A percentile compares a stretch with the other conserved stretches of the same genome.
phyloP scores from a whole-genome alignment of 2,329 filamentous ascomycete species.

The Leptographium lundbergii region DNA sequence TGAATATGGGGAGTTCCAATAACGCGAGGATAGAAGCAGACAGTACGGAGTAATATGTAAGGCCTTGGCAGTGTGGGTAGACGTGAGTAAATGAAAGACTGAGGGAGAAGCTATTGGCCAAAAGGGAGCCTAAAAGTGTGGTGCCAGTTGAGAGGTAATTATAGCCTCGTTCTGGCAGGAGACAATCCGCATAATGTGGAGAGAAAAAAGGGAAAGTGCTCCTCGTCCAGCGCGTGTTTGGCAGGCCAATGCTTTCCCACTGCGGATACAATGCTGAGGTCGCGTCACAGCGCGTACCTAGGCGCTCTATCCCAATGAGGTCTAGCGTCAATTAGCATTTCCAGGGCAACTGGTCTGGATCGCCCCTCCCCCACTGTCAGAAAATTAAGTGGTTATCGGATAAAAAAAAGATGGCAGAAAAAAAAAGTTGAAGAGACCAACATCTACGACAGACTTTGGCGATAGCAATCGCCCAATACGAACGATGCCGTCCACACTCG shows the following conservation, averaged over 20 bases:
- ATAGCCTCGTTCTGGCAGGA: neutral
- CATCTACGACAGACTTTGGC: neutral
- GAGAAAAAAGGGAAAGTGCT: neutral
- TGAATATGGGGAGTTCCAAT: neutral
- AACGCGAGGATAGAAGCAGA: neutral
- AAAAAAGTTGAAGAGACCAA: neutral
- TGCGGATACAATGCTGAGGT: neutral
- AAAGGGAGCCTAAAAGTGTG: neutral
- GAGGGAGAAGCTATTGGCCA: neutral
- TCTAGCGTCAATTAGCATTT: conserved; percentile 10
- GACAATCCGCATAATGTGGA: neutral
- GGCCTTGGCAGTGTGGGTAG: neutral
- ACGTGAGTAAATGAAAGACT: neutral
- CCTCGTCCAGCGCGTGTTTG: neutral
- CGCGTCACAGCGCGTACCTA: conserved; percentile 10
- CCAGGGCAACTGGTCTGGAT: conserved; percentile 10
- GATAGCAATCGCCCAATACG: neutral
- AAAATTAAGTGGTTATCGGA: neutral
- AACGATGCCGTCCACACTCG: conserved; percentile 61
- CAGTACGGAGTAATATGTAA: neutral
- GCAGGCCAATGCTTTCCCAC: neutral
- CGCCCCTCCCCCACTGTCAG: conserved; percentile 7
- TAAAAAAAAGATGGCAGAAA: conserved; percentile 1
- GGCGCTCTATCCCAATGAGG: neutral
- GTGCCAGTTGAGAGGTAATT: too few relatives aligned